Base-by-base conservation (phyloP, 768 basidiomycete genomes). In the Dictyophora rubrovolvata region DNA sequence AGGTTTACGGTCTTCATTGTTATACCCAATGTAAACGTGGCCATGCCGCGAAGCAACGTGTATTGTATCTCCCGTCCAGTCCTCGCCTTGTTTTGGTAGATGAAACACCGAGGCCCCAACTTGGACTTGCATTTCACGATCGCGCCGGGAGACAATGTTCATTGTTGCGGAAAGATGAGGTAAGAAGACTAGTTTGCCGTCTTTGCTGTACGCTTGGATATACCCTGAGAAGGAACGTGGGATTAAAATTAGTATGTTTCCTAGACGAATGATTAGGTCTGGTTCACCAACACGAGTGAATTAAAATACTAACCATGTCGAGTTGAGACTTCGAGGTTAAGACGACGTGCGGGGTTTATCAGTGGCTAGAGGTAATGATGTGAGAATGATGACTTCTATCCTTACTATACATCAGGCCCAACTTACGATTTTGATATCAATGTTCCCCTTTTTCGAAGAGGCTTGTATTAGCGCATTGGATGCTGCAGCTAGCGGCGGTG, bases 221-320 rank as follows among this genome's bases (percentile, higher is more conserved):
- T 58, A 58, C n/a, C 56, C 56, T 14, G 56, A 58, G 33, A 58
- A 58, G 10, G 56, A 58, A 35, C 56, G 56, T n/a, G 56, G 56
- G n/a, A 58, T 37, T 11, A 58, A 48, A 52, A 58, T 21, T 34
- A 51, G 20, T 9, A 58, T 52, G 35, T 58, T 35, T n/a, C 56
- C 56, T 58, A 36, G 2, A 11, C 3, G 35, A 51, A 21, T 21
- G 21, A 37, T 5, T 48, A 33, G 14, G 14, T 18, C 20, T 20
- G n/a, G 5, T 48, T 10, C 18, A 48, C 21, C 11, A 2, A 54
- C 7, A 35, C 1, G 48, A 23, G 37, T 18, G 7, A 14, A 21
- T 51, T 16, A 11, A 46, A 4, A 12, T 2, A 42, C 56, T 18
- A 12, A 58, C 56, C 56, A 21, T 52, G 20, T 20, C 48, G 56